Base-by-base conservation (phyloP, 768 basidiomycete genomes). In the Kwoniella dendrophila region DNA sequence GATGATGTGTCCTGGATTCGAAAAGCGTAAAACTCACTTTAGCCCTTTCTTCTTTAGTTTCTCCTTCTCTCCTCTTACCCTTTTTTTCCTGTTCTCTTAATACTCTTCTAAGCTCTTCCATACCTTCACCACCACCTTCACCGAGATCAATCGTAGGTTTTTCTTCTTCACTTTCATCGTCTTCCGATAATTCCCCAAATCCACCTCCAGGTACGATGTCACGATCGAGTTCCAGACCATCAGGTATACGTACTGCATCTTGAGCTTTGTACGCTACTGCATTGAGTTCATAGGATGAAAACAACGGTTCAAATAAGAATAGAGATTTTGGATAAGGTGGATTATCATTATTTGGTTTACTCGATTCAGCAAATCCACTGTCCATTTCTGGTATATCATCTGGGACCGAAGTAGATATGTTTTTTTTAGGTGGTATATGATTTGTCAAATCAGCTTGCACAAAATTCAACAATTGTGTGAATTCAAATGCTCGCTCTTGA, bases 261-360 rank as follows among this genome's bases (percentile, higher is more conserved):
- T 98, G 95, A 2, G 95, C 95, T 57, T 82, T 81, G 0, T 80
- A 65, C 6, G 88, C 92, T 36, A 97, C 90, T 0, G 93, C 88
- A 63, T 90, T 92, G 20, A 99, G 85, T 63, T 91, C 88, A 70
- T 94, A 87, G 4, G 83, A 72, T 18, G 84, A 82, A 71, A 90
- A 90, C 7, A 99, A 81, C 0, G 92, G 91, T 40, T 85, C 83
- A 44, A 98, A 86, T 55, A 99, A 85, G 77, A 87, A 89, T 12
- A 98, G 81, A 69, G 90, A 91, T 81, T 94, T 93, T 2, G 96
- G 96, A 72, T 90, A 95, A 34, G 80, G 79, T 16, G 16, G 85
- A n/a, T 29, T n/a, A n/a, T 12, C n/a, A 82, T 79, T 14, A 81
- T 79, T 40, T 11, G 27, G 48, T 7, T 22, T 4, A 4, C 22